Evolutionary conservation across 768 basidiomycete genomes (phyloP), one percentile per base, ranked within the genome.

Genomic region (Mycena amicta): DNA sequence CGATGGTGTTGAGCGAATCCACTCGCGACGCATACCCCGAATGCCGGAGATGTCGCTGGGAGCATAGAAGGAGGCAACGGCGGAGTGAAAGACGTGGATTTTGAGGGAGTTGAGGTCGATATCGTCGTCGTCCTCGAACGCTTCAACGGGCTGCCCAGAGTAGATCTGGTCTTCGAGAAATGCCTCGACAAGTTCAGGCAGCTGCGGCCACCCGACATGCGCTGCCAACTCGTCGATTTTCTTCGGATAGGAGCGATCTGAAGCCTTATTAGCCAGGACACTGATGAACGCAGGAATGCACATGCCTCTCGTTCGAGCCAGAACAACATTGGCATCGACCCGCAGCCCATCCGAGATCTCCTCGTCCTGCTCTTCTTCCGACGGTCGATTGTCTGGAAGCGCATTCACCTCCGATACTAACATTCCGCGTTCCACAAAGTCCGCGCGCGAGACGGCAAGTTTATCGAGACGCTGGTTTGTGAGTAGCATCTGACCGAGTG

Each of bases 121-220:
- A 15, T 53, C 25, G 1, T 31, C 43, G 2, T 40, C 45, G 15
- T 57, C 39, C 3, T 16, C 13, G 25, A 30, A 11, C 2, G 18
- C 33, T 8, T 8, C 18, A 37, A 18, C 11, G 8, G 33, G 33
- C 18, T 18, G 3, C 13, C 61, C 51, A 2, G 55, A 39, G 40
- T 66, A 23, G 16, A 67, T 55, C 27, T 70, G 70, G 26, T 70
- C 66, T 3, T 41, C 40, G 8, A 72, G 61, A 41, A 71, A 71
- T 1, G 53, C 58, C 25, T 56, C 57, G 1, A 64, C 43, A 5
- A 70, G 64, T 0, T 59, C 27, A 0, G 63, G 56, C 16, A 71
- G 58, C 2, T 26, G 1, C 2, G 66, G 67, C 4, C 63, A 47
- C 2, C 58, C 25, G 51, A 69, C 58, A 33, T 66, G 50, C 0